phyloP scores from a whole-genome alignment of 1,139 yeast genomes.

The Taphrina communis region DNA sequence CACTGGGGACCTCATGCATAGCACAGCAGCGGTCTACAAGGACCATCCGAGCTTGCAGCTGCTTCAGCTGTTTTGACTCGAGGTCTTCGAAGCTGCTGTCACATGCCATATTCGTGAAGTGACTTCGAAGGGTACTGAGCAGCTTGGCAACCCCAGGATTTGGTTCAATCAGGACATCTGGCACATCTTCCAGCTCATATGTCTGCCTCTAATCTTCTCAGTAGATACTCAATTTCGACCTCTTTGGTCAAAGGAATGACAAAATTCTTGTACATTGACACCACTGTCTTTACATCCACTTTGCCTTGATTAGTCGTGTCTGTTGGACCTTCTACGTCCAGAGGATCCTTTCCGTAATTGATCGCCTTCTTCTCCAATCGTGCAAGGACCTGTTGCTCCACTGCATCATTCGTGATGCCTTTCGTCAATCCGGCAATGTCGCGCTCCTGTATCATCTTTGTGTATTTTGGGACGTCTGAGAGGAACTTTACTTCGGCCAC shows the following conservation, averaged over 20 bases:
- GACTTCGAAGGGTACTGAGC: too few relatives aligned
- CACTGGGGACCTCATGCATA: too few relatives aligned
- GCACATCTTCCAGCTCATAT: neutral
- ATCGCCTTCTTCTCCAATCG: slow-evolving; percentile 80
- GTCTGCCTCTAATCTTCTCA: slow-evolving; percentile 69
- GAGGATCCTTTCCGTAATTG: slow-evolving; percentile 86
- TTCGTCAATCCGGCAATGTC: slow-evolving; percentile 77
- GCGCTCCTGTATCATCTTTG: slow-evolving; percentile 64
- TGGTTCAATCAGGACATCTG: too few relatives aligned
- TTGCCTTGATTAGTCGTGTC: slow-evolving; percentile 63
- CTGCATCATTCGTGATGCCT: slow-evolving; percentile 84
- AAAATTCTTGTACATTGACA: slow-evolving; percentile 77
- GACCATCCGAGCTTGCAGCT: too few relatives aligned
- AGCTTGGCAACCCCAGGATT: too few relatives aligned
- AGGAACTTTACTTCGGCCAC: slow-evolving; percentile 94
- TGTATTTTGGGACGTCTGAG: slow-evolving; percentile 68
- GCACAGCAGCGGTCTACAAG: too few relatives aligned
- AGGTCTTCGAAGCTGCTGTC: too few relatives aligned
- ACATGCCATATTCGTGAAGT: too few relatives aligned
- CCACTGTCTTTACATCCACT: slow-evolving; percentile 79
- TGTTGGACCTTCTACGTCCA: slow-evolving; percentile 54
- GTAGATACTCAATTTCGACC: slow-evolving; percentile 88
- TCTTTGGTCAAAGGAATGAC: slow-evolving; percentile 92
- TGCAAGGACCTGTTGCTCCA: slow-evolving; percentile 80
- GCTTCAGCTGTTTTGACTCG: too few relatives aligned